Base-by-base conservation (phyloP, 2,329 filamentous ascomycete species). In the Monilinia laxa region DNA sequence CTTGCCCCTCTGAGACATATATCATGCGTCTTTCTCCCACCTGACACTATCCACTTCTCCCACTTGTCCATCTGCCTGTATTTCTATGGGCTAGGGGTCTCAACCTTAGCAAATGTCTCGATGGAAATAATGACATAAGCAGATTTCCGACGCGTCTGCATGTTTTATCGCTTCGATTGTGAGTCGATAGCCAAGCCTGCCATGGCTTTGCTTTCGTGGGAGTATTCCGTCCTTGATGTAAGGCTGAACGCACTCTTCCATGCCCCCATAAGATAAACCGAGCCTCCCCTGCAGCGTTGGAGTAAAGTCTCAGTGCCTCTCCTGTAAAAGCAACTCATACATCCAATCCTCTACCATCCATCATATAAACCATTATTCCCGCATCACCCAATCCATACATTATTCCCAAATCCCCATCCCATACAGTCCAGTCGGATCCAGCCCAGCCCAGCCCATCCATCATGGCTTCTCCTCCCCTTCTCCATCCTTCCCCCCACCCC, bases 401-500 rank as follows among this genome's bases (percentile, higher is more conserved):
- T 12, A 38, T 28, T 5, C 20, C 7, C 5, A 6, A 18, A 25
- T 16, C 42, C 16, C 6, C 10, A 6, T n/a, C 40, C 20, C 10
- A 64, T n/a, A 49, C 1, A 11, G 10, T 35, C 12, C 53, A 55
- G 20, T n/a, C n/a, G n/a, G n/a, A n/a, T n/a, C 14, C 7, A 52
- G 28, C 16, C 1, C 25, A 18, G 5, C 10, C n/a, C 10, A 35
- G 31, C 31, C 31, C 31, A 35, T 6, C 5, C 28, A 56, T 55
- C 11, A 55, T 11, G 14, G 5, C 2, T 5, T 25, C 40, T 14
- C 25, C 45, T 63, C 35, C 51, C 53, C 31, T 28, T 58, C 45
- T 56, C 64, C 35, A 40, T 20, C 63, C 64, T 55, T 58, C 58
- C 31, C 49, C 20, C 16, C 23, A 45, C 28, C 64, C 57, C 82